phyloP scores from a whole-genome alignment of 805 yeast species.

The Candida tibetensis region DNA sequence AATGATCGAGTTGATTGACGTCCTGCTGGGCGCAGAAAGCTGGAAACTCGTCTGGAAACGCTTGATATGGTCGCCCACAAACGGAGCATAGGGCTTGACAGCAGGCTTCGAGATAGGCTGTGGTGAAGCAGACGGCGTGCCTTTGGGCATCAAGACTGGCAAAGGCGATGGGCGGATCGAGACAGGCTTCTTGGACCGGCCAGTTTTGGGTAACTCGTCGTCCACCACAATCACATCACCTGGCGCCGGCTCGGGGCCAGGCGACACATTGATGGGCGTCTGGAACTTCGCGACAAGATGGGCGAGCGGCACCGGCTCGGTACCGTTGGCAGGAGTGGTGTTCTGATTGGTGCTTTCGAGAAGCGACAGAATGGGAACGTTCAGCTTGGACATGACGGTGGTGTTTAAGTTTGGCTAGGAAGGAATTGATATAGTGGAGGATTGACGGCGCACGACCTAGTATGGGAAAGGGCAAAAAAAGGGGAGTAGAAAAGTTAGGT shows the following conservation, averaged over 20 bases:
- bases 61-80: slow-evolving; percentile 24
- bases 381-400: slow-evolving; percentile 20
- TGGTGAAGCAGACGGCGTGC: slow-evolving; percentile 9
- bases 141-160: slow-evolving; percentile 20
- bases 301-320: slow-evolving; percentile 3
- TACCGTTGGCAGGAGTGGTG: slow-evolving; percentile 7
- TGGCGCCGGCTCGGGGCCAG: slow-evolving; percentile 2
- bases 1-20: slow-evolving; percentile 41
- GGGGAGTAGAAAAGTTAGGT: no score
- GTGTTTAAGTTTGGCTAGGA: no score
- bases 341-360: slow-evolving; percentile 18
- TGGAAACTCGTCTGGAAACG: slow-evolving; percentile 33
- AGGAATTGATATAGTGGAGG: background rate
- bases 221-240: slow-evolving; percentile 7
- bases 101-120: no score
- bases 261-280: slow-evolving; percentile 24
- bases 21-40: slow-evolving; percentile 20
- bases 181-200: slow-evolving; percentile 5
- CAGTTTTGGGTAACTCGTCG: slow-evolving; percentile 4
- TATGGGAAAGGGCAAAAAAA: background rate
- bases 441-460: background rate
- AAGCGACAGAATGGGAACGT: slow-evolving; percentile 35
- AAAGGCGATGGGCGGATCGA: slow-evolving; percentile 11
- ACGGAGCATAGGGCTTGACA: slow-evolving; percentile 1
- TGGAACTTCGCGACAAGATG: slow-evolving; percentile 32